Percentiles rank a stretch among this genome's conserved stretches.
phyloP scores from a whole-genome alignment of 352 stramenopile species.

The Phytophthora uliginosa region DNA sequence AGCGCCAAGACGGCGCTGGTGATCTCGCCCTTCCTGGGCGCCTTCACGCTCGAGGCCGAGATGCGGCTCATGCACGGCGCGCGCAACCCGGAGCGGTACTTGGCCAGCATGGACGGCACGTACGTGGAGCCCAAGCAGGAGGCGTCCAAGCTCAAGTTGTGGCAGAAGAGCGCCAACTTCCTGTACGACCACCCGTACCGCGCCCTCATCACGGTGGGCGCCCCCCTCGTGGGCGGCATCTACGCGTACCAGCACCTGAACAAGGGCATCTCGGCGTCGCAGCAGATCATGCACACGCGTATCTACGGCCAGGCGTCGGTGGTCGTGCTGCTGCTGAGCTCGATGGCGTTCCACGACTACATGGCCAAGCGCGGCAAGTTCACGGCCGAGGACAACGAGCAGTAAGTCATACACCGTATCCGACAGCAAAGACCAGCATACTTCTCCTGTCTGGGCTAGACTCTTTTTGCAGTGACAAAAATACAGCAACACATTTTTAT shows the following conservation, averaged over 20 bases:
- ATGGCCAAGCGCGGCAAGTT: constrained; percentile 82
- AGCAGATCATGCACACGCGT: constrained; percentile 91
- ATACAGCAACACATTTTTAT: constrained; percentile 41
- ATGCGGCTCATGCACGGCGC: constrained; percentile 67
- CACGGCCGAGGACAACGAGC: constrained; percentile 47
- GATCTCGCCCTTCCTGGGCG: constrained; percentile 64
- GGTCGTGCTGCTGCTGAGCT: constrained; percentile 75
- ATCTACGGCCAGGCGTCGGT: constrained; percentile 84
- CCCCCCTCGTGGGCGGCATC: constrained; percentile 77
- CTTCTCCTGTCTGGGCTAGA: not conserved
- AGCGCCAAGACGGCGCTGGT: constrained; percentile 85
- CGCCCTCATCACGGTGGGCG: constrained; percentile 57
- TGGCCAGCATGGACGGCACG: constrained; percentile 62
- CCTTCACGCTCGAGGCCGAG: constrained; percentile 79
- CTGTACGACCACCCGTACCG: constrained; percentile 88
- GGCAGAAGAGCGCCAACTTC: constrained; percentile 77
- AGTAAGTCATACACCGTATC: constrained; percentile 15
- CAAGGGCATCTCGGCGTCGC: constrained; percentile 71
- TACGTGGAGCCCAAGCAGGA: constrained; percentile 54
- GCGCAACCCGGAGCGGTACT: constrained; percentile 79
- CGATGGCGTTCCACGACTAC: constrained; percentile 90
- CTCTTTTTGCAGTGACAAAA: constrained; percentile 13
- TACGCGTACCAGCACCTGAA: constrained; percentile 80
- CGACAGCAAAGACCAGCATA: constrained; percentile 17
- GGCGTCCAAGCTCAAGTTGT: constrained; percentile 53